Conservation (phyloP, 1,139 yeast genomes). For the Kodamaea derodonti region DNA sequence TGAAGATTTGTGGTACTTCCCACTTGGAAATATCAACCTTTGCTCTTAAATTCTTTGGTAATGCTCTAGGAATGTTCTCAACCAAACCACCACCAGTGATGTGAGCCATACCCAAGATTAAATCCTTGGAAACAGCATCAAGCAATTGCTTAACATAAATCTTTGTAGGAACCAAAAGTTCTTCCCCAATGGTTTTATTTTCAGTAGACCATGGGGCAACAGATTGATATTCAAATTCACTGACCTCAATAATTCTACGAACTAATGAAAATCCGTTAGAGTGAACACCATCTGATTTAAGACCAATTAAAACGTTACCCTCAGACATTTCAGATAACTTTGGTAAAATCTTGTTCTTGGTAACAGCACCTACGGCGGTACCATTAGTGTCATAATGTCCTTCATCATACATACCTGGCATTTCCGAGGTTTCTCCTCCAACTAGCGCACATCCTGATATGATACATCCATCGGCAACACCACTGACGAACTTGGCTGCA, state of each 20-base stretch:
- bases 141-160: constrained; percentile 91
- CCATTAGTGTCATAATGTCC: constrained; percentile 98
- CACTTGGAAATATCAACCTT: constrained; percentile 73
- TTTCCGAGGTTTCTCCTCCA: constrained; percentile 98
- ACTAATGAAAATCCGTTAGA: constrained; percentile 96
- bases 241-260: constrained; percentile 85
- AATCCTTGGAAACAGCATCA: constrained; percentile 63
- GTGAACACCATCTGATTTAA: constrained; percentile 89
- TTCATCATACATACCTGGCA: constrained; percentile 97
- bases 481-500: constrained; percentile 86
- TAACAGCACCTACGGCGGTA: constrained; percentile 99
- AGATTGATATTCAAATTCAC: constrained; percentile 58
- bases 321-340: constrained; percentile 57
- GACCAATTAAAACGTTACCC: constrained; percentile 83
- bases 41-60: constrained; percentile 79
- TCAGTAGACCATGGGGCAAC: constrained; percentile 80
- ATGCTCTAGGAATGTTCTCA: constrained; percentile 93
- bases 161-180: constrained; percentile 82
- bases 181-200: constrained; percentile 76
- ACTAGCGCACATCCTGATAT: constrained; percentile 96
- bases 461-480: constrained; percentile 96
- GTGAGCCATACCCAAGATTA: constrained; percentile 86
- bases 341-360: constrained; percentile 72
- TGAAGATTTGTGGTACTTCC: constrained; percentile 85
- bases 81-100: constrained; percentile 98